Evolutionary conservation across 371 early-diverging fungal species (phyloP), one percentile per base, ranked within the genome.

Genomic region (Sanchytrium tribonematis): DNA sequence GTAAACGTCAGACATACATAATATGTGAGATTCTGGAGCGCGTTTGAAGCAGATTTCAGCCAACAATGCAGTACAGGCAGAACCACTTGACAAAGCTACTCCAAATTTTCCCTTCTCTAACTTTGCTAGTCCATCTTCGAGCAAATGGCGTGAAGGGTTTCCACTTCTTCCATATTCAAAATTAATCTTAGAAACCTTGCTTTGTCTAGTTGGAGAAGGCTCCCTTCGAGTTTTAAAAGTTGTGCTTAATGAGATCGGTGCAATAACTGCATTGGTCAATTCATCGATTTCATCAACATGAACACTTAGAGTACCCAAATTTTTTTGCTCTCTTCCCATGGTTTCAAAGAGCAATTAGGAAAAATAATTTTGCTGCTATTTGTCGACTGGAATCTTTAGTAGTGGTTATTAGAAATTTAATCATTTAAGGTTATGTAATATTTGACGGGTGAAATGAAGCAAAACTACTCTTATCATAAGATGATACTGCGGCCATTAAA

Each of bases 151-250:
- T 72, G 88, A 93, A 32, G 97, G 97, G 78, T 97, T 97, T 71
- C 88, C 90, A 28, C 87, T 84, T 74, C 97, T 88, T 66, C 94
- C 93, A 80, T 97, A 97, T 73, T 94, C 95, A 75, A 80, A 96
- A 48, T n/a, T n/a, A n/a, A n/a, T n/a, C n/a, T n/a, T n/a, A n/a
- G n/a, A n/a, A n/a, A n/a, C n/a, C n/a, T n/a, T n/a, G n/a, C n/a
- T n/a, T n/a, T n/a, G n/a, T n/a, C n/a, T n/a, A n/a, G n/a, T n/a
- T n/a, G n/a, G n/a, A n/a, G n/a, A n/a, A n/a, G 17, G 17, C 65
- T 67, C 91, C 92, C 85, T 85, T 69, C 68, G 69, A 69, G 66
- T 67, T 73, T 31, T 86, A 77, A 90, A 96, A 22, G 97, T 96
- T 31, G 97, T 96, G 0, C 93, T 91, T 69, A 96, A 83, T 30